A percentile compares a stretch with the other conserved stretches of the same genome.
These are phyloP conservation scores for Colletotrichum sp. DNA, from an alignment of 2,329 filamentous ascomycete species.

Conservation along the genomic window DNA sequence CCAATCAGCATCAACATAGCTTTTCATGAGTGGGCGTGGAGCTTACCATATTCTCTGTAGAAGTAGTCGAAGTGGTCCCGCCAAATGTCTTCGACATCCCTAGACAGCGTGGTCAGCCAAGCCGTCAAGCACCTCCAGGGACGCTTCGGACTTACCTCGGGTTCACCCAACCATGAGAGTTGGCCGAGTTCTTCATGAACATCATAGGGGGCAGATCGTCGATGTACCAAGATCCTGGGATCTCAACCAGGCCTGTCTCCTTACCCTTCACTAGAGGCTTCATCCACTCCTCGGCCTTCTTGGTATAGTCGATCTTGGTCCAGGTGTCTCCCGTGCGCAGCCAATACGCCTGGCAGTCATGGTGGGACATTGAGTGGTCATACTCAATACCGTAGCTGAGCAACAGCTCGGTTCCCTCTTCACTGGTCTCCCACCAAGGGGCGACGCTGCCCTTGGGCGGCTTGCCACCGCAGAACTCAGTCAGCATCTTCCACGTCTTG, in stretches of 20 bases:
- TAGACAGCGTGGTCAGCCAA: neutral
- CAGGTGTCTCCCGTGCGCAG: slow-evolving; percentile 67
- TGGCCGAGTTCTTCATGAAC: slow-evolving; percentile 71
- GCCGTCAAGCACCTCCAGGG: accelerated
- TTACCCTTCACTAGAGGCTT: slow-evolving; percentile 65
- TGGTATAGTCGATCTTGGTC: slow-evolving; percentile 71
- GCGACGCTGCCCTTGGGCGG: slow-evolving; percentile 75
- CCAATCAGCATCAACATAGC: neutral
- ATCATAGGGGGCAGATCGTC: slow-evolving; percentile 73
- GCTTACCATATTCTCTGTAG: slow-evolving; percentile 66
- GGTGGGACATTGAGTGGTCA: slow-evolving; percentile 70
- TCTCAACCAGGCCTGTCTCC: slow-evolving; percentile 69
- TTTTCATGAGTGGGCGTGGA: accelerated
- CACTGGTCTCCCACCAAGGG: slow-evolving; percentile 75
- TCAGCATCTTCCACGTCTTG: slow-evolving; percentile 74
- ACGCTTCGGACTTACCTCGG: slow-evolving; percentile 32
- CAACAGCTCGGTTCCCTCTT: slow-evolving; percentile 70
- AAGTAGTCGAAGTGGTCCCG: slow-evolving; percentile 74
- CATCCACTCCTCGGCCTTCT: slow-evolving; percentile 70
- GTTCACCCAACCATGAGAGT: slow-evolving; percentile 65
- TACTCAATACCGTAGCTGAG: slow-evolving; percentile 73
- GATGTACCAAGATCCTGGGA: slow-evolving; percentile 68
- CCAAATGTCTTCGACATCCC: slow-evolving; percentile 69
- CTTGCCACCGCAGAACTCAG: slow-evolving; percentile 70
- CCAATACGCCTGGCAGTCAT: slow-evolving; percentile 70